Evolutionary conservation across 2,329 filamentous ascomycete genomes (phyloP).

Genomic region (Epichloe aotearoae): DNA sequence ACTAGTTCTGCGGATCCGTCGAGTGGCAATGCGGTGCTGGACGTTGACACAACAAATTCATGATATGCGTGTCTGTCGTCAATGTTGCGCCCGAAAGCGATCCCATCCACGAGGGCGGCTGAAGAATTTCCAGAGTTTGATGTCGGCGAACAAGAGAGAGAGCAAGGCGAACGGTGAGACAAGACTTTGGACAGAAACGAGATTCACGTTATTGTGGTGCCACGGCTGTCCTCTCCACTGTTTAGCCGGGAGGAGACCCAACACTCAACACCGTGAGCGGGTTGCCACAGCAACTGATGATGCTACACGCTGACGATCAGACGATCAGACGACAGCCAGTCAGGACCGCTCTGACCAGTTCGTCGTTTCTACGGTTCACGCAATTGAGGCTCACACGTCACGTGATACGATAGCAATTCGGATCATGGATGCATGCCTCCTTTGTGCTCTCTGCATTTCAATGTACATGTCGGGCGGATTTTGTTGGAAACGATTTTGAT

Average conservation of each 20-base stretch:
- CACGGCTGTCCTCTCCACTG: neutral
- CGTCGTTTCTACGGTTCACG: neutral
- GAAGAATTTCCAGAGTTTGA: neutral
- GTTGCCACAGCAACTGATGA: constrained; percentile 1
- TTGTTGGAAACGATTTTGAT: too few relatives aligned
- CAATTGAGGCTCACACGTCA: too few relatives aligned
- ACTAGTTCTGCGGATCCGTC: neutral
- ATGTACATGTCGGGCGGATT: too few relatives aligned
- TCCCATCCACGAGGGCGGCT: neutral
- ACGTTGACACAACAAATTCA: neutral
- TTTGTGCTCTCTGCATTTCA: too few relatives aligned
- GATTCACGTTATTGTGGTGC: neutral
- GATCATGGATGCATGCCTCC: too few relatives aligned
- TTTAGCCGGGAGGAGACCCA: neutral
- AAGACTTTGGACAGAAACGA: neutral
- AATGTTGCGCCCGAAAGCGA: neutral
- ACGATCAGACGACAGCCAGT: neutral
- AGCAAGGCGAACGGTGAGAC: too few relatives aligned
- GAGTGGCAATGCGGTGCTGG: neutral
- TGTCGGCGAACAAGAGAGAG: neutral
- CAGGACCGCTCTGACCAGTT: neutral
- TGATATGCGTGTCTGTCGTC: constrained; percentile 1
- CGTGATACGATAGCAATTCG: too few relatives aligned
- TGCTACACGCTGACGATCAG: neutral
- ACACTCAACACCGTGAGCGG: neutral